A percentile compares a stretch with the other conserved stretches of the same genome.
Evolutionary conservation across 2,329 filamentous ascomycete genomes (phyloP).

Genomic region (Neonectria coccinea): DNA sequence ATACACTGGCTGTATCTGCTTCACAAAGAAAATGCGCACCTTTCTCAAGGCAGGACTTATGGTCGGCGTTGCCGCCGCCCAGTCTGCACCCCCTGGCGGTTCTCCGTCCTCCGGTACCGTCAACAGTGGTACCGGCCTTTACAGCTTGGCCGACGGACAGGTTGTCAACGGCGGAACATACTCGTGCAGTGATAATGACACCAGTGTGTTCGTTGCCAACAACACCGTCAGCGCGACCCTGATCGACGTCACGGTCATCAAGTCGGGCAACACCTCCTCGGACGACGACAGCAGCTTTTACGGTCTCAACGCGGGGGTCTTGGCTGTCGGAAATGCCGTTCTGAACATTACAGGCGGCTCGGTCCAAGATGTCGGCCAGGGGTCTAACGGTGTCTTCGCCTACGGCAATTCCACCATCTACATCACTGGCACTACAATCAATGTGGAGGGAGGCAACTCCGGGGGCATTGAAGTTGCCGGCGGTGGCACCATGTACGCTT

Average conservation of each 20-base stretch:
- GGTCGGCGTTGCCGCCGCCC: constrained; percentile 15
- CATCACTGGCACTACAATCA: constrained; percentile 26
- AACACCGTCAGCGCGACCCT: constrained; percentile 25
- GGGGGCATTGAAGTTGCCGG: constrained; percentile 30
- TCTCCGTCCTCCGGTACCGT: constrained; percentile 14
- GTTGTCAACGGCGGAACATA: constrained; percentile 23
- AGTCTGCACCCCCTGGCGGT: not conserved
- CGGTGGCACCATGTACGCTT: constrained; percentile 17
- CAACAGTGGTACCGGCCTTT: constrained; percentile 30
- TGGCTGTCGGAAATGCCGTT: constrained; percentile 23
- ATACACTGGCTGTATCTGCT: not conserved
- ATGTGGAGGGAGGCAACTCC: constrained; percentile 25
- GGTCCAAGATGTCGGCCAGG: constrained; percentile 20
- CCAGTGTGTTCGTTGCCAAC: constrained; percentile 28
- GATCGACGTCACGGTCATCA: constrained; percentile 18
- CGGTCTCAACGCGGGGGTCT: constrained; percentile 26
- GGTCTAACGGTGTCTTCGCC: constrained; percentile 29
- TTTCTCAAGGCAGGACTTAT: constrained; percentile 18
- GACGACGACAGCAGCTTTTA: constrained; percentile 30
- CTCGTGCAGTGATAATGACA: constrained; percentile 19
- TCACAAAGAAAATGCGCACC: constrained; percentile 16
- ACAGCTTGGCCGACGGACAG: constrained; percentile 17
- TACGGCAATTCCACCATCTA: constrained; percentile 29
- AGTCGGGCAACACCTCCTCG: constrained; percentile 26
- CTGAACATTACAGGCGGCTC: constrained; percentile 27